These are phyloP conservation scores for Phytophthora fragariae DNA, from an alignment of 352 stramenopile species.

Conservation along the genomic window DNA sequence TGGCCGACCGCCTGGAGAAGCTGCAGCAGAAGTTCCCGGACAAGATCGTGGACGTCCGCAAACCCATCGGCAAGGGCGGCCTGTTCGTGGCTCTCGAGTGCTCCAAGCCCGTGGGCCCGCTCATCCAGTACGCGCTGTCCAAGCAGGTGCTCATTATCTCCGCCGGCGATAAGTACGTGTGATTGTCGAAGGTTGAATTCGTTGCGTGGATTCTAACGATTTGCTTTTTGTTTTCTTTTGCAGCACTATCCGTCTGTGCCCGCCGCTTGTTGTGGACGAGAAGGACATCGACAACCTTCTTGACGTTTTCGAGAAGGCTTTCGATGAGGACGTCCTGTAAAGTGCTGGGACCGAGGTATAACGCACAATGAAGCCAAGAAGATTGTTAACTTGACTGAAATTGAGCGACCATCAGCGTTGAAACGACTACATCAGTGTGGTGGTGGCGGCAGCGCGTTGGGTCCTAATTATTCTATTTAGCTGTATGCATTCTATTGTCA, in stretches of 20 bases:
- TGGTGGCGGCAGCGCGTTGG: no score
- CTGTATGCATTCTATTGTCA: constrained; percentile 18
- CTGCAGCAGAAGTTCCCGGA: constrained; percentile 78
- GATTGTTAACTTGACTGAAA: constrained; percentile 19
- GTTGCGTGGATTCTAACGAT: neutral
- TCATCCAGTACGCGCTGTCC: constrained; percentile 75
- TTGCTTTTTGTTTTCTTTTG: constrained; percentile 1
- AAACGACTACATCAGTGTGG: neutral
- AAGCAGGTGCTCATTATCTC: constrained; percentile 88
- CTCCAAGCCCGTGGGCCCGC: constrained; percentile 59
- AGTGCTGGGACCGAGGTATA: constrained; percentile 10
- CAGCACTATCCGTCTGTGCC: constrained; percentile 84
- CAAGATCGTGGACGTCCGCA: constrained; percentile 75
- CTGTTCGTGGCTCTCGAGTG: constrained; percentile 87
- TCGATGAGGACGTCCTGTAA: constrained; percentile 66
- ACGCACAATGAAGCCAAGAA: constrained; percentile 17
- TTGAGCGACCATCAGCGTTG: constrained; percentile 16
- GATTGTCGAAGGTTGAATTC: neutral
- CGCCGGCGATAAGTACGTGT: constrained; percentile 80
- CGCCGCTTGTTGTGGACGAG: constrained; percentile 82
- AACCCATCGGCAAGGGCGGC: constrained; percentile 71
- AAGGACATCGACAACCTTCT: constrained; percentile 83
- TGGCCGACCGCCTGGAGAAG: constrained; percentile 61
- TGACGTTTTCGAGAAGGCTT: constrained; percentile 70
- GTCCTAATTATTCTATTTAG: constrained; percentile 12